Conservation (phyloP, 2,329 filamentous ascomycete species). For the Pyricularia pennisetigena region DNA sequence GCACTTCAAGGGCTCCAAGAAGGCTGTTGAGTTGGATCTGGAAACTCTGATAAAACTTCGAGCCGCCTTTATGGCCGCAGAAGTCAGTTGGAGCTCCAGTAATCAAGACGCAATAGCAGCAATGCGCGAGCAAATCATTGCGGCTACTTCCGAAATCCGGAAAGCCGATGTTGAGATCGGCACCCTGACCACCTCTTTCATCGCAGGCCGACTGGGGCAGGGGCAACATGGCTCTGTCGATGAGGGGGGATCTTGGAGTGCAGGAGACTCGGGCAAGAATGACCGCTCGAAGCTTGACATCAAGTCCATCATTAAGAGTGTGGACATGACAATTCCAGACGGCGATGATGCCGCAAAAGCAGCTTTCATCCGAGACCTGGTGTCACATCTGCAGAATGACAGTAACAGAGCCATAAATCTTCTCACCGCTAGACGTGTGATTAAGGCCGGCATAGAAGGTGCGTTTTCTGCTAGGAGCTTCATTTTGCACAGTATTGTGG, state of each 20-base stretch:
- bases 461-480: not conserved
- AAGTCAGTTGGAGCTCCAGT: not conserved
- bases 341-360: not conserved
- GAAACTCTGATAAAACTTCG: not conserved
- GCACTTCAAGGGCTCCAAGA: not conserved
- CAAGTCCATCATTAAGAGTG: not conserved
- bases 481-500: not conserved
- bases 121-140: not conserved
- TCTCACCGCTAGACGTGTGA: not conserved
- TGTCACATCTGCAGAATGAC: not conserved
- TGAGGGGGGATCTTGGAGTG: not conserved
- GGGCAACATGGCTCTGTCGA: not conserved
- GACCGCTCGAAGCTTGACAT: not conserved
- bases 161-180: not conserved
- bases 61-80: not conserved
- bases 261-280: not conserved
- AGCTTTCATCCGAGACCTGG: not conserved
- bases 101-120: not conserved
- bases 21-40: not conserved
- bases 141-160: not conserved
- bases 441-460: constrained; percentile 1
- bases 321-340: not conserved
- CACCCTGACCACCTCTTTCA: not conserved
- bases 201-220: not conserved
- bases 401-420: not conserved